A percentile compares a stretch with the other conserved stretches of the same genome.
phyloP scores from a whole-genome alignment of 495 filamentous ascomycete genomes.

The Penicillium pulvis region DNA sequence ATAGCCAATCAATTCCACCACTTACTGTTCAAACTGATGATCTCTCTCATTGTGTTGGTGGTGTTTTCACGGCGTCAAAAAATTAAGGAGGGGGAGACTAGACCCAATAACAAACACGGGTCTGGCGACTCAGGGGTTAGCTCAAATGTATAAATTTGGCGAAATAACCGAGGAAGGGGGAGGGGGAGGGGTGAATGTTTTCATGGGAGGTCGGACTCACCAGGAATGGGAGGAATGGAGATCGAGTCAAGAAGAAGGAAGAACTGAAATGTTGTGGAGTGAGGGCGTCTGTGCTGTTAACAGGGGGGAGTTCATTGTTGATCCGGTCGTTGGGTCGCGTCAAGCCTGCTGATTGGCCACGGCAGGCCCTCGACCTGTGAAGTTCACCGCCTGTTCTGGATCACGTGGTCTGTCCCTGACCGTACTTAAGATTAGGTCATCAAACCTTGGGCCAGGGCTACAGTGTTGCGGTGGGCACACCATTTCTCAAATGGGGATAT shows the following conservation, averaged over 20 bases:
- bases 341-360: conserved; percentile 36
- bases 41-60: conserved; percentile 87
- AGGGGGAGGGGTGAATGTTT: conserved; percentile 21
- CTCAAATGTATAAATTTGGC: conserved; percentile 4
- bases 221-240: conserved; percentile 37
- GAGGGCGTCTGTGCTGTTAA: conserved; percentile 34
- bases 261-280: conserved; percentile 35
- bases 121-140: conserved; percentile 32
- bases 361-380: conserved; percentile 16
- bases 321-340: conserved; percentile 48
- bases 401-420: conserved; percentile 8
- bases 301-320: conserved; percentile 40
- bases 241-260: conserved; percentile 24
- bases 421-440: neutral
- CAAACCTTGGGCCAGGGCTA: neutral
- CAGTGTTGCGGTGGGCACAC: too few species aligned
- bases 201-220: conserved; percentile 20
- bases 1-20: neutral
- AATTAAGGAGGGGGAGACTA: conserved; percentile 34
- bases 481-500: neutral
- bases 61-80: conserved; percentile 36
- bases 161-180: conserved; percentile 20
- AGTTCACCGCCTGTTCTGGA: conserved; percentile 25
- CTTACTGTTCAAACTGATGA: conserved; percentile 98
- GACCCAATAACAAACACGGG: conserved; percentile 40